Evolutionary conservation across 495 filamentous ascomycete genomes (phyloP), one percentile per base, ranked within the genome.

Genomic region (Chaetomium tenue): DNA sequence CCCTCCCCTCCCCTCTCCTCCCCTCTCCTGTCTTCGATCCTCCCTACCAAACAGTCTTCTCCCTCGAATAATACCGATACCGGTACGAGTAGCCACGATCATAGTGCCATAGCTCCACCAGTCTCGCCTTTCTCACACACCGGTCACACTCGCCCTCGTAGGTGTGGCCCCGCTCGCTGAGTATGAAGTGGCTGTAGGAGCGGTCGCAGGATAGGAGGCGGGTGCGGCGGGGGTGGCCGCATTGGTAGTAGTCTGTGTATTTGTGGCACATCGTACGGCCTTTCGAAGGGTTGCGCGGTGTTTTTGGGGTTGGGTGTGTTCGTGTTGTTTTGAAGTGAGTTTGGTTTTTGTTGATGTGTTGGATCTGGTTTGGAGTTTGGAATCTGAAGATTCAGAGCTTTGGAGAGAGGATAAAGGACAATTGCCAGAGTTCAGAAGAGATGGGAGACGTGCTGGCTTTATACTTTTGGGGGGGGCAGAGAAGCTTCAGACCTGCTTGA

Each of bases 211-310:
- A 0, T 2, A 40, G 20, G 33, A 57, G 37, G 37, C 54, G 54
- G 18, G 30, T 39, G 54, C 54, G 18, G 33, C n/a, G 37, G n/a
- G 54, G 33, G 54, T 57, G 54, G 54, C 33, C 33, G 37, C 54
- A 57, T 18, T 7, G 28, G 54, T 42, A 42, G 54, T 57, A 42
- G 54, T 57, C 54, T 20, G 18, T 39, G 54, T 57, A 57, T 28
- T 18, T 23, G 18, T 5, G 20, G 54, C 54, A 57, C 54, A 57
- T 57, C 42, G n/a, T n/a, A n/a, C n/a, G n/a, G n/a, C n/a, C n/a
- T n/a, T n/a, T n/a, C n/a, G n/a, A n/a, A n/a, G n/a, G n/a, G n/a
- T n/a, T n/a, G n/a, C n/a, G n/a, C n/a, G 3, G 40, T 44, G 13
- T 44, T 9, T 1, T 16, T 44, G 5, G 33, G 33, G 40, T 44